Evolutionary conservation across 768 basidiomycete genomes (phyloP).

Genomic region (Suillus bovinus): DNA sequence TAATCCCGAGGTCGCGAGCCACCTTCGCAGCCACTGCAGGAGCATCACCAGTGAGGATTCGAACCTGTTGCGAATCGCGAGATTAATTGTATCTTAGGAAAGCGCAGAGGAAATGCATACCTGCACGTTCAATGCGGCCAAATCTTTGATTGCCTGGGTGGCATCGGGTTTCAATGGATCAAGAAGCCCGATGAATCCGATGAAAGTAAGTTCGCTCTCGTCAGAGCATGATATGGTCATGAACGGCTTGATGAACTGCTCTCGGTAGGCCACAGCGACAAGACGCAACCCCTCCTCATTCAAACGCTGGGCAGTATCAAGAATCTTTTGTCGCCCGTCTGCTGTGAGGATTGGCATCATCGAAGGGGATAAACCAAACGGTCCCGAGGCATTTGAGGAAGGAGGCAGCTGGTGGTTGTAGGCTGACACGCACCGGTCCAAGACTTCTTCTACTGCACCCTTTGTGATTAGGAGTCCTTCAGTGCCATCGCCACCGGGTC

Average conservation of each 20-base stretch:
- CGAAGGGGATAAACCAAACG: conserved; percentile 17
- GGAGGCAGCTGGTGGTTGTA: conserved; percentile 14
- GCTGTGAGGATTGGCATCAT: conserved; percentile 20
- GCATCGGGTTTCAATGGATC: conserved; percentile 35
- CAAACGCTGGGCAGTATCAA: conserved; percentile 26
- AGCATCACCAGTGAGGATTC: conserved; percentile 37
- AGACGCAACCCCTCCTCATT: conserved; percentile 35
- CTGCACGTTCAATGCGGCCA: conserved; percentile 31
- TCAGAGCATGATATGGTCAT: conserved; percentile 22
- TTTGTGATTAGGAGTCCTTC: conserved; percentile 31
- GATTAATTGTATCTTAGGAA: conserved; percentile 11
- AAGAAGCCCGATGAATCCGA: conserved; percentile 31
- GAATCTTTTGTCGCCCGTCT: conserved; percentile 22
- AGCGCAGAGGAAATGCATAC: conserved; percentile 12
- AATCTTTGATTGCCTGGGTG: conserved; percentile 29
- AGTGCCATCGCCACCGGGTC: conserved; percentile 8
- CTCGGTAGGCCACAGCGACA: conserved; percentile 30
- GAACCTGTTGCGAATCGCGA: conserved; percentile 21
- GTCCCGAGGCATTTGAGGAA: not conserved
- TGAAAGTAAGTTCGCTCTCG: conserved; percentile 30
- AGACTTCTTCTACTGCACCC: conserved; percentile 34
- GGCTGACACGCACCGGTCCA: conserved; percentile 28
- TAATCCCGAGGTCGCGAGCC: conserved; percentile 37
- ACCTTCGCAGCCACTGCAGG: conserved; percentile 39
- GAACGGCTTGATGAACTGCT: conserved; percentile 17